Base-by-base conservation (phyloP, 2,329 filamentous ascomycete species). In the Colletotrichum sp. region DNA sequence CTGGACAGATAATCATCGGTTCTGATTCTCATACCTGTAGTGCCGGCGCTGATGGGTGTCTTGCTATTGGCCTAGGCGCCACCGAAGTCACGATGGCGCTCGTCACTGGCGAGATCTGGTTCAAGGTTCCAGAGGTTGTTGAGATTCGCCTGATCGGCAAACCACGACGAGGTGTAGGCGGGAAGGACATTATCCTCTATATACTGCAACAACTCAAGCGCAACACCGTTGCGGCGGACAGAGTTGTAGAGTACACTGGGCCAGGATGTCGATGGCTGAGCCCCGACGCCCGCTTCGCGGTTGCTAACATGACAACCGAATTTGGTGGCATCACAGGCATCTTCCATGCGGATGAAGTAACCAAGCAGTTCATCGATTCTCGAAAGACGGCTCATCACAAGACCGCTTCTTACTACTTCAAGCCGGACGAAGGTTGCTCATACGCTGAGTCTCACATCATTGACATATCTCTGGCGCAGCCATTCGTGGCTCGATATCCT, bases 291-390 rank as follows among this genome's bases (percentile, higher is more conserved):
- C 80, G 85, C 8, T 87, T 86, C 65, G 84, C 85, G 13, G 84
- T 86, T 62, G 80, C 80, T 27, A 86, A 87, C 68, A 87, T 80
- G 79, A 77, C 73, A 8, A 78, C 79, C 27, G 86, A 88, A 75
- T 85, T 88, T 55, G 86, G 87, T 2, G 86, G 83, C 7, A 85
- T 88, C 39, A 86, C 84, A 0, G 86, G 86, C 1, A 81, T 88
- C 12, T 87, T 87, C 62, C 83, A 83, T 3, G 82, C 86, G 0
- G 87, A 88, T 69, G 77, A 82, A 15, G 79, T 83, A 5, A 87
- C 85, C 0, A 76, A 82, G 1, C 76, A 79, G 0, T 88, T 84
- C 63, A 79, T 88, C 29, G 75, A 82, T 8, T 74, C 78, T n/a
- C 80, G 86, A 13, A 83, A 82, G 30, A 71, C 79, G n/a, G 78